A percentile compares a stretch with the other conserved stretches of the same genome.
These are phyloP conservation scores for Magnusiomyces tetraspermus DNA, from an alignment of 1,139 yeast genomes.

Conservation along the genomic window DNA sequence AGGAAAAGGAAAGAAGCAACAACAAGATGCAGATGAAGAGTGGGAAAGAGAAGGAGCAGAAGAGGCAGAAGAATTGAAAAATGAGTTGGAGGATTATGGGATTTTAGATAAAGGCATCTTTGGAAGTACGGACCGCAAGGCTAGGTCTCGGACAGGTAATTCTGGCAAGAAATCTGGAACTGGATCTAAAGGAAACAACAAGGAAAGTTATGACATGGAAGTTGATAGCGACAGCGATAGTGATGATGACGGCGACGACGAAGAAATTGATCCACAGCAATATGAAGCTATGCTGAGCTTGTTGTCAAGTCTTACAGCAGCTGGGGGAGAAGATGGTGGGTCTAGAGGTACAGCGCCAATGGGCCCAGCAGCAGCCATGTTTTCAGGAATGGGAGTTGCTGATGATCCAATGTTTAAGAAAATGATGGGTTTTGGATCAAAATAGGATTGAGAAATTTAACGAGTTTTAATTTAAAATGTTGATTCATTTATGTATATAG, in stretches of 20 bases:
- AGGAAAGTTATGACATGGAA: conserved; percentile 25
- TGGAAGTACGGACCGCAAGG: too few species aligned
- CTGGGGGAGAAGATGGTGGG: not conserved
- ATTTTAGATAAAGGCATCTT: too few species aligned
- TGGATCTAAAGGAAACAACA: too few species aligned
- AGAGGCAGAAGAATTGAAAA: conserved; percentile 11
- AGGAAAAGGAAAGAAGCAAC: conserved; percentile 15
- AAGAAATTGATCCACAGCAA: too few species aligned
- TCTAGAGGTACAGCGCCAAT: conserved; percentile 23
- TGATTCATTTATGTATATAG: too few species aligned
- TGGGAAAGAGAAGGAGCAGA: conserved; percentile 7
- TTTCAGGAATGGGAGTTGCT: conserved; percentile 25
- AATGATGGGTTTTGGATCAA: not conserved
- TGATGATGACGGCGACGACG: too few species aligned
- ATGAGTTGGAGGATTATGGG: conserved; percentile 20
- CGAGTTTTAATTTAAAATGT: too few species aligned
- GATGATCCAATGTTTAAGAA: not conserved
- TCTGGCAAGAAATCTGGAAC: too few species aligned
- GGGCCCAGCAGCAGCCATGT: conserved; percentile 34
- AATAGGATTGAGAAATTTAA: too few species aligned
- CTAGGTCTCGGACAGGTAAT: too few species aligned
- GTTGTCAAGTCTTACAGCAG: conserved; percentile 23
- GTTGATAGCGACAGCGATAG: conserved; percentile 9
- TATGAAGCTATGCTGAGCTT: conserved; percentile 20
- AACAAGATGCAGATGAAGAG: conserved; percentile 8